Evolutionary conservation across 1,139 yeast species (phyloP).

Genomic region (Zygoascus meyerae): DNA sequence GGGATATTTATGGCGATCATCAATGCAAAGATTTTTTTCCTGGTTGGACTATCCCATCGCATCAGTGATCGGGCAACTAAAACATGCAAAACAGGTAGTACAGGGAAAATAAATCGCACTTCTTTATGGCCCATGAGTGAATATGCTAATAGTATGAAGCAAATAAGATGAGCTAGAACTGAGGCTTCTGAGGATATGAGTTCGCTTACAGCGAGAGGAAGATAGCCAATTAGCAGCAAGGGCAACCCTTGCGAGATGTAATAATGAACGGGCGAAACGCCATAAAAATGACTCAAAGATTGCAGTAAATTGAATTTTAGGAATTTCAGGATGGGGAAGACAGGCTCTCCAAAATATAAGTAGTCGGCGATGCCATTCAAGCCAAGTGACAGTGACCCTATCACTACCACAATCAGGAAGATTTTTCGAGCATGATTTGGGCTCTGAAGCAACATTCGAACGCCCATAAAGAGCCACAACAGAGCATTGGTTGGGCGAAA

Average conservation of each 20-base stretch:
- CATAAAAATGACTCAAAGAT: conserved; percentile 77
- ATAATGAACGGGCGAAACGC: conserved; percentile 79
- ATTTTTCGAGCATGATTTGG: conserved; percentile 16
- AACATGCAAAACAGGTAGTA: conserved; percentile 64
- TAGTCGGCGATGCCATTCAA: conserved; percentile 48
- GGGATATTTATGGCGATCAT: conserved; percentile 39
- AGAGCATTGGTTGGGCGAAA: conserved; percentile 80
- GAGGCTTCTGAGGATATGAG: conserved; percentile 24
- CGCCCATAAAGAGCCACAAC: conserved; percentile 65
- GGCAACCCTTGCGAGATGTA: conserved; percentile 82
- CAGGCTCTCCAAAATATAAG: conserved; percentile 49
- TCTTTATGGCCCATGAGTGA: conserved; percentile 80
- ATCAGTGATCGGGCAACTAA: conserved; percentile 19
- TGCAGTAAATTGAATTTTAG: conserved; percentile 68
- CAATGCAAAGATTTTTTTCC: conserved; percentile 16
- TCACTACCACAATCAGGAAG: conserved; percentile 23
- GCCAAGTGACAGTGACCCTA: conserved; percentile 27
- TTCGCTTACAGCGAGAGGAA: conserved; percentile 56
- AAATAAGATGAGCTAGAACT: conserved; percentile 29
- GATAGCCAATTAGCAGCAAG: conserved; percentile 55
- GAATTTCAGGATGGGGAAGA: conserved; percentile 65
- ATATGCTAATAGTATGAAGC: conserved; percentile 46
- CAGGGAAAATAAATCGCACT: conserved; percentile 80
- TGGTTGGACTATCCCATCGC: conserved; percentile 1
- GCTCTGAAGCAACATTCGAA: conserved; percentile 27